phyloP scores from a whole-genome alignment of 2,329 filamentous ascomycete species.

The Verticillium dahliae region DNA sequence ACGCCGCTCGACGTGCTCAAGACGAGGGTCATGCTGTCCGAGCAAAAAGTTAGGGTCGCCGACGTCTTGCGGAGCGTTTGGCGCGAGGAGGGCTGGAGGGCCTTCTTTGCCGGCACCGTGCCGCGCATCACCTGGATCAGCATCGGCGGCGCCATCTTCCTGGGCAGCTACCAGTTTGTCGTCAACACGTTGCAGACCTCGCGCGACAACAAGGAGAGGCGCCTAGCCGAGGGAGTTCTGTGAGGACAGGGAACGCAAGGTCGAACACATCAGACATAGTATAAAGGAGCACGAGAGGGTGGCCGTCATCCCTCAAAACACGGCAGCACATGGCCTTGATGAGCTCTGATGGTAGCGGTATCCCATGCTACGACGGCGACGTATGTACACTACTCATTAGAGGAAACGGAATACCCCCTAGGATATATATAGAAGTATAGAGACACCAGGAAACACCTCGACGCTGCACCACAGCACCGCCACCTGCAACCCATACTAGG shows the following conservation, averaged over 20 bases:
- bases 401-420: background rate
- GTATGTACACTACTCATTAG: background rate
- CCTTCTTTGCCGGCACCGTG: slow-evolving; percentile 70
- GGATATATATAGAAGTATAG: background rate
- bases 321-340: background rate
- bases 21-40: slow-evolving; percentile 89
- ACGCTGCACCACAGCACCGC: background rate
- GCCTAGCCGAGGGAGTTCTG: background rate
- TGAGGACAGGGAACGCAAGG: background rate
- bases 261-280: background rate
- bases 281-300: slow-evolving; percentile 19
- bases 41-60: slow-evolving; percentile 54
- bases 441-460: background rate
- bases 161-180: slow-evolving; percentile 88
- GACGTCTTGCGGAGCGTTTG: slow-evolving; percentile 59
- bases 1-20: slow-evolving; percentile 95
- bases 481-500: background rate
- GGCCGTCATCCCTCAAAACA: background rate
- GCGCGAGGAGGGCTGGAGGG: slow-evolving; percentile 54
- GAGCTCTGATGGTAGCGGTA: background rate
- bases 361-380: background rate
- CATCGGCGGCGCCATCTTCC: slow-evolving; percentile 85
- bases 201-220: background rate
- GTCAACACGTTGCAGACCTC: slow-evolving; percentile 59
- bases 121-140: slow-evolving; percentile 93